Evolutionary conservation across 2,329 filamentous ascomycete species (phyloP), one percentile per base, ranked within the genome.

Genomic region (Pezicula radicicola): DNA sequence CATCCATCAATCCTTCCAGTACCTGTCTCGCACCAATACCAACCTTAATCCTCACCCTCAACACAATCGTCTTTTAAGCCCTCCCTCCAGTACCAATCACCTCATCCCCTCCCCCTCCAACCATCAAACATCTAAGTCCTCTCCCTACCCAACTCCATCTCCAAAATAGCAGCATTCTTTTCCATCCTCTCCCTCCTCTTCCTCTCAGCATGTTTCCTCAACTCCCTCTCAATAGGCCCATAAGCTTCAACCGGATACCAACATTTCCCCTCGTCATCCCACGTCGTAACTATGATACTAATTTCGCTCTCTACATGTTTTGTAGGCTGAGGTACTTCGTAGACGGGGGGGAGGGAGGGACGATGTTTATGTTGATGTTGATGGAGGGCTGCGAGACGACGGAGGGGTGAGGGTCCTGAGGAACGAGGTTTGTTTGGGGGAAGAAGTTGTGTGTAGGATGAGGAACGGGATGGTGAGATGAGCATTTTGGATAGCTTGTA

Each of bases 261-360:
- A 16, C 42, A 45, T 15, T 45, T 45, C 9, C 42, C 42, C 10
- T 45, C 42, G 10, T 45, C 42, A 30, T 45, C 42, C 42, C 42
- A 45, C 27, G 42, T 45, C 15, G 42, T 45, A 15, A 45, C 42
- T 16, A 45, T 45, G 27, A 45, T 45, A 30, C 42, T 45, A n/a
- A 45, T 33, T 16, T 45, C 42, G 19, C 12, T 45, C 42, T 45
- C 42, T 13, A 33, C 30, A 2, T 13, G 7, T 21, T 44, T 44
- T 13, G n/a, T 6, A 2, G 19, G 42, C 3, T 21, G 12, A 13
- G 42, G 42, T 13, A 16, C 27, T n/a, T 45, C 42, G 27, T 45
- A 15, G 9, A 45, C 19, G 21, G 42, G 42, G 13, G 42, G 42
- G 4, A 45, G 42, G 6, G 42, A 45, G 27, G 42, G 42, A 4